Evolutionary conservation across 164 flowering plant genomes (phyloP).

Genomic region (Chimonanthus salicifolius): DNA sequence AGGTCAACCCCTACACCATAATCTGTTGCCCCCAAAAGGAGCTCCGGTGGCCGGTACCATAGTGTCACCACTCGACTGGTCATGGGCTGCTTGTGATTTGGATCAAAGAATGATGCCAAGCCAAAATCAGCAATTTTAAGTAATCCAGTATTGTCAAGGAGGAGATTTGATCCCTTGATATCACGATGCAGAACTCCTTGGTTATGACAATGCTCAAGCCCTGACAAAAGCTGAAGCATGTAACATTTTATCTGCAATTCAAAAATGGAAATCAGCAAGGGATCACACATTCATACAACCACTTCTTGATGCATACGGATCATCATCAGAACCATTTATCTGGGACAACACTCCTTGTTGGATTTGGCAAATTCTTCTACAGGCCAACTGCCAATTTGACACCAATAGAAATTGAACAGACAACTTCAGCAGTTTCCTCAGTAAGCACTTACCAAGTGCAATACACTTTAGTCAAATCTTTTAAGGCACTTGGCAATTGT

Average conservation of each 20-base stretch:
- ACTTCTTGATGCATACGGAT: not conserved
- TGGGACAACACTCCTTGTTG: no score
- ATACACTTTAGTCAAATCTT: no score
- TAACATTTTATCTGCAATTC: constrained; percentile 34
- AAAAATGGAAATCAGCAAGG: not conserved
- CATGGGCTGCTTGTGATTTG: constrained; percentile 65
- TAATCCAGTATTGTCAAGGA: constrained; percentile 59
- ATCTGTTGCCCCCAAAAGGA: constrained; percentile 83
- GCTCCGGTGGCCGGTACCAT: constrained; percentile 49
- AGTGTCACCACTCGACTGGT: constrained; percentile 54
- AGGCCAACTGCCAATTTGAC: no score
- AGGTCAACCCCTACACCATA: constrained; percentile 83
- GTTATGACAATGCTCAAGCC: constrained; percentile 39
- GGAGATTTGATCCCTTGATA: constrained; percentile 61
- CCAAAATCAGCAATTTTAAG: constrained; percentile 71
- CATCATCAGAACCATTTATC: not conserved
- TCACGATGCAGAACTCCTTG: constrained; percentile 15
- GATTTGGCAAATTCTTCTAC: no score
- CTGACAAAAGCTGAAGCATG: constrained; percentile 35
- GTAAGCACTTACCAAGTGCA: no score
- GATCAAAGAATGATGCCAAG: constrained; percentile 34
- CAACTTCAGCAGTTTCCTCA: no score
- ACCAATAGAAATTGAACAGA: no score
- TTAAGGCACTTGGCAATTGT: no score
- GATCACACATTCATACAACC: not conserved